Evolutionary conservation across 2,329 filamentous ascomycete genomes (phyloP).

Genomic region (Neofusicoccum sp.): DNA sequence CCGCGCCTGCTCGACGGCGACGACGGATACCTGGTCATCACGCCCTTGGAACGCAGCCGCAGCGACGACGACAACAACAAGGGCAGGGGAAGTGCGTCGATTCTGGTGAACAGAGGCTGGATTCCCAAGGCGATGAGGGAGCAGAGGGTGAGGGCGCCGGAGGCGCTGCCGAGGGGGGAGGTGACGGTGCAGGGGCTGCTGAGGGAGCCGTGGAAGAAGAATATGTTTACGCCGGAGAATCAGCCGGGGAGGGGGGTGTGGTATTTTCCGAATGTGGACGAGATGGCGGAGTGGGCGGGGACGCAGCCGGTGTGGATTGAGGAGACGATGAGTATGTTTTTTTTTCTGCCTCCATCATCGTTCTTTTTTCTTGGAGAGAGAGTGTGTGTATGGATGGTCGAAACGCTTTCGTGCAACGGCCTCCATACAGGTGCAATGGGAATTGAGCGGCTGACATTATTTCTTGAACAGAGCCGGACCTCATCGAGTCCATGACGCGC

Average conservation of each 20-base stretch:
- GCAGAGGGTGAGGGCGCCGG: conserved; percentile 61
- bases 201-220: conserved; percentile 92
- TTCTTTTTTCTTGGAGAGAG: background rate
- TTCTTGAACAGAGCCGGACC: conserved; percentile 67
- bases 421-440: too few species aligned
- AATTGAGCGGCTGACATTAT: conserved; percentile 22
- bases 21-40: conserved; percentile 89
- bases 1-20: conserved; percentile 86
- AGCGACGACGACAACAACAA: conserved; percentile 31
- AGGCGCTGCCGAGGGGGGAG: conserved; percentile 68
- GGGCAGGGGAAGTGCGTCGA: conserved; percentile 43
- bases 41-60: conserved; percentile 75
- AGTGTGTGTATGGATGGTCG: background rate
- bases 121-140: conserved; percentile 74
- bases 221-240: conserved; percentile 95
- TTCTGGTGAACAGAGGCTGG: conserved; percentile 91
- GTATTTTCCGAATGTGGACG: conserved; percentile 89
- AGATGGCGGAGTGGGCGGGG: conserved; percentile 84
- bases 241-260: conserved; percentile 81
- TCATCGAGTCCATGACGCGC: conserved; percentile 74
- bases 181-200: conserved; percentile 83
- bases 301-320: conserved; percentile 94
- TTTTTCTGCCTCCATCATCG: background rate
- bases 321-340: conserved; percentile 78
- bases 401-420: too few species aligned